Base-by-base conservation (phyloP, 2,329 filamentous ascomycete genomes). In the Zalaria obscura region DNA sequence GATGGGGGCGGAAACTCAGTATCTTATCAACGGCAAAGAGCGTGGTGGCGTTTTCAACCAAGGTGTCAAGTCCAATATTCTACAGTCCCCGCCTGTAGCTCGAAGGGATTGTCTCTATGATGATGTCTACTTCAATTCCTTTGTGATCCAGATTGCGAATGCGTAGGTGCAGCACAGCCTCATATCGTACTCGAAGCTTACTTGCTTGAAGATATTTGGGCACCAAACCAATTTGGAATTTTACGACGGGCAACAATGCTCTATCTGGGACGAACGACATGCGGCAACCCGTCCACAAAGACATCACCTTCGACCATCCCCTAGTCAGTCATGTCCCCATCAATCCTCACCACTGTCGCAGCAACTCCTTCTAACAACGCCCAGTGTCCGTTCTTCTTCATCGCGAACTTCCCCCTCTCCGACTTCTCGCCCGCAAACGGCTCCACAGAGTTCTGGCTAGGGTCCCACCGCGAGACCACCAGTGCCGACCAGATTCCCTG, bases 261-360 rank as follows among this genome's bases (percentile, higher is more conserved):
- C 41, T 65, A 3, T 52, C 59, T 11, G 47, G 53, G 18, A 65
- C 63, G 0, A 40, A 50, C 10, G 58, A 60, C 11, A 45, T 64
- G 26, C 54, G 62, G 45, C 72, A 75, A 45, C 72, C 71, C 0
- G 69, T 74, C 0, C 75, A 78, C 54, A 68, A 71, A 1, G 75
- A 78, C 46, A 72, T 72, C 4, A 70, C 76, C 50, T 78, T 77
- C 50, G 55, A 59, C 6, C 70, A 76, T 45, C 74, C 72, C 0
- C 48, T 55, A 7, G 34, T 36, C n/a, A 36, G 34, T 33, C 34
- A 11, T 36, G 6, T 6, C 7, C 34, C 34, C 11, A 6, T 18
- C 11, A 25, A 7, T 7, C 34, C 34, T 18, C 34, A 18, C 7
- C n/a, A 8, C 11, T 10, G 25, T 7, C 7, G 6, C n/a, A 10